Evolutionary conservation across 2,329 filamentous ascomycete species (phyloP), one percentile per base, ranked within the genome.

Genomic region (Cladosporium cucumerinum): DNA sequence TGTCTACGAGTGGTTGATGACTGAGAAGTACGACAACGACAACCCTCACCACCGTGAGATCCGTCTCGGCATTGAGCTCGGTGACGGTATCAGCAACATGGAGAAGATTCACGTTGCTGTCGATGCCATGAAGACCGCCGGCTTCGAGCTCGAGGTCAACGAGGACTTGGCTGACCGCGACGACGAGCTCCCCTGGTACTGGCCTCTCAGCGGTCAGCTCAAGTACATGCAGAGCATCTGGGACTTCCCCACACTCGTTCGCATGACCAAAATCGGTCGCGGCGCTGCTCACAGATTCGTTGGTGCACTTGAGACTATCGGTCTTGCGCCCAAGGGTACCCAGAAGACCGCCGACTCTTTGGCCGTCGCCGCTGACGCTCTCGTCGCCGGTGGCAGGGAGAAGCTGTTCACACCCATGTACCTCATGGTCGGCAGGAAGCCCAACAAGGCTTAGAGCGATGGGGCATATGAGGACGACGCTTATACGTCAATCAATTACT

Each of bases 1-100:
- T 76, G 94, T 98, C 61, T 99, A 98, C 81, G 95, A 99, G 80
- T 98, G 95, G 95, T 84, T 98, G 75, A 98, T 99, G 95, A 98
- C 93, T 7, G 93, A 97, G 68, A 82, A 89, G 26, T 99, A 97
- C 80, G 90, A 98, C 81, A 94, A 96, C 77, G 84, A 90, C 66
- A 93, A 97, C 84, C 79, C 91, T 0, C 84, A 88, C 73, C 95
- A 98, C 82, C 90, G 93, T 70, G 87, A 91, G 77, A 95, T 98
- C 75, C 91, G 95, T 69, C 87, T 97, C 21, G 93, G 90, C 69
- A 99, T 99, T 70, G 95, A 99, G 83, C 89, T 92, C 76, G 95
- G 95, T 74, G 90, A 98, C 75, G 95, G 95, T 71, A 98, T 99
- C 77, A 93, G 92, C 74, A 97, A 97, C 83, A 97, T 99, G 93